Evolutionary conservation across 805 yeast genomes (phyloP), one percentile per base, ranked within the genome.

Genomic region (Candida peoriensis): DNA sequence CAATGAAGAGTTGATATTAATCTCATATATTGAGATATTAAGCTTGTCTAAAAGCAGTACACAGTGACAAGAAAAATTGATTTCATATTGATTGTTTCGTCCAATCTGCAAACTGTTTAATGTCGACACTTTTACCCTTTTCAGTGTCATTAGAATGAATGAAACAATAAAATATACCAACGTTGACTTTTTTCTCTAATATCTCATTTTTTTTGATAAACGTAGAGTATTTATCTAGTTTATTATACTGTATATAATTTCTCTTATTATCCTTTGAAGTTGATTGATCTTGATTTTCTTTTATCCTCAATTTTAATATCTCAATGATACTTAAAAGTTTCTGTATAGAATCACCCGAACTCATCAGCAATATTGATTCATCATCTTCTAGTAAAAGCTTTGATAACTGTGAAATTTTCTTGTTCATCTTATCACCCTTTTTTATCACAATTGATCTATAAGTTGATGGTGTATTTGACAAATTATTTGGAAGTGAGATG

Each of bases 341-440:
- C 25, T 52, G 56, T 4, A 50, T 43, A 2, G 35, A 37, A 8
- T 39, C 46, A 9, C 56, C 56, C 9, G 47, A 44, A n/a, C 46
- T 39, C 52, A 50, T 44, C 16, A 51, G 24, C 6, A 48, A 16
- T 8, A 41, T 31, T 4, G 31, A 17, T 14, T 33, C 36, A 0
- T 21, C 18, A 2, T 32, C 28, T 6, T 35, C 24, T 1, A 18
- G 7, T 6, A 46, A n/a, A 1, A 13, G 4, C 19, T 34, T 34
- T 15, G 38, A 32, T 5, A 43, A 14, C n/a, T 38, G 40, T 3
- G 35, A 28, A 4, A 52, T 41, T 27, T 41, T 43, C 10, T 37
- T 43, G 13, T 39, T 37, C 16, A 52, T 47, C 27, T 45, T 48
- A 24, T 52, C 56, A 17, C 46, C 47, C 15, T 44, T 48, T 36